Conservation (phyloP, 306 rosid species). For the Cicer chorassanicum region DNA sequence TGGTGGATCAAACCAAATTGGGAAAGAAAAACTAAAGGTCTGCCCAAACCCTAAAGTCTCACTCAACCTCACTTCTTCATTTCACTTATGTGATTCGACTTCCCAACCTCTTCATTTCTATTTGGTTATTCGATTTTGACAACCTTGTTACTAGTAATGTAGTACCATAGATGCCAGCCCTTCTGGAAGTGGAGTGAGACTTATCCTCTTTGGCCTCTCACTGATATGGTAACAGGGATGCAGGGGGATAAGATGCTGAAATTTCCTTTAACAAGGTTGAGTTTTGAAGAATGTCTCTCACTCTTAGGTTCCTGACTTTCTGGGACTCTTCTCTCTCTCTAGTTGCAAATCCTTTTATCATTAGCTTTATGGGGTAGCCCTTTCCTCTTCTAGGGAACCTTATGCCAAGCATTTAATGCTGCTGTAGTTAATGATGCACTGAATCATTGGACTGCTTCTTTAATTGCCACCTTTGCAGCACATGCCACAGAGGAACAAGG, state of each 20-base stretch:
- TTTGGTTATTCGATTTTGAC: slow-evolving; percentile 17
- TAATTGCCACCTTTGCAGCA: background rate
- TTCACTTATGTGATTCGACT: background rate
- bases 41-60: background rate
- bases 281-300: slow-evolving; percentile 23
- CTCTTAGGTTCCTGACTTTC: slow-evolving; percentile 16
- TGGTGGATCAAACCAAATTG: background rate
- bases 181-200: slow-evolving; percentile 14
- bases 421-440: background rate
- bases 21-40: background rate
- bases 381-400: slow-evolving; percentile 18
- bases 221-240: slow-evolving; percentile 16
- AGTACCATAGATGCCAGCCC: background rate
- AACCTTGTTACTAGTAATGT: background rate
- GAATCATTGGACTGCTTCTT: background rate
- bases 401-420: background rate
- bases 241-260: slow-evolving; percentile 18
- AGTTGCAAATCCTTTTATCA: background rate
- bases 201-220: slow-evolving; percentile 23
- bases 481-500: background rate
- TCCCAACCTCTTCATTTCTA: background rate
- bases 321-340: background rate
- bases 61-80: background rate
- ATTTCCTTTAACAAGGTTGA: slow-evolving; percentile 7
- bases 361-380: background rate